These are phyloP conservation scores for Trifolium dubium DNA, from an alignment of 306 rosid species.

Conservation along the genomic window DNA sequence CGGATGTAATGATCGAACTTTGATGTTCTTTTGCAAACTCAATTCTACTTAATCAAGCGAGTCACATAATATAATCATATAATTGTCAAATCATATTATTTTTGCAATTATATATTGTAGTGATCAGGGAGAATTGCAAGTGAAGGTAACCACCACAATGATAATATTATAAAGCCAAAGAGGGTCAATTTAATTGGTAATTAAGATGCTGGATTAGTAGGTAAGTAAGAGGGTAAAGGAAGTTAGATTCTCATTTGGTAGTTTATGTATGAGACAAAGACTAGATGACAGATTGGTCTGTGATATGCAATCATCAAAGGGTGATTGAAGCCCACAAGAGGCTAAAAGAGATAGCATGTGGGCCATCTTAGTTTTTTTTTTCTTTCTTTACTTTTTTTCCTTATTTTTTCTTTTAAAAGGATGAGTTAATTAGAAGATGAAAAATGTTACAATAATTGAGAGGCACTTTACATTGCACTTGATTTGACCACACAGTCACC, in stretches of 20 bases:
- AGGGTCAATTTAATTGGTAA: slow-evolving; percentile 41
- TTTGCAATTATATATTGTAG: slow-evolving; percentile 32
- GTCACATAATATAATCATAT: neutral
- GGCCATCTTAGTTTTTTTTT: slow-evolving; percentile 47
- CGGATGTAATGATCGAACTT: neutral
- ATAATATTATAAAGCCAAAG: slow-evolving; percentile 41
- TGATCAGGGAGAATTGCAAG: slow-evolving; percentile 22
- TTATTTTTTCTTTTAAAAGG: slow-evolving; percentile 36
- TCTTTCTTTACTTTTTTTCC: slow-evolving; percentile 10
- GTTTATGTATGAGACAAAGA: slow-evolving; percentile 65
- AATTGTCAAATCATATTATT: slow-evolving; percentile 28
- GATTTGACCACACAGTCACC: slow-evolving; percentile 66
- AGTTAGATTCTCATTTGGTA: slow-evolving; percentile 71
- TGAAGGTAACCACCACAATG: slow-evolving; percentile 45
- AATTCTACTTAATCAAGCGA: neutral
- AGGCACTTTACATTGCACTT: slow-evolving; percentile 50
- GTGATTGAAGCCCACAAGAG: slow-evolving; percentile 79
- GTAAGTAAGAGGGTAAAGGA: slow-evolving; percentile 48
- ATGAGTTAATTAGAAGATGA: slow-evolving; percentile 12
- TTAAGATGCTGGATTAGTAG: slow-evolving; percentile 49
- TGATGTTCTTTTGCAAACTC: neutral
- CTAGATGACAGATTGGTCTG: slow-evolving; percentile 68
- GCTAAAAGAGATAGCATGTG: slow-evolving; percentile 69
- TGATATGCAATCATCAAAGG: slow-evolving; percentile 76
- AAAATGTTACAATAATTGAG: slow-evolving; percentile 65